A percentile compares a stretch with the other conserved stretches of the same genome.
phyloP scores from a whole-genome alignment of 140 eudicot genomes.

The Anethum foeniculum region DNA sequence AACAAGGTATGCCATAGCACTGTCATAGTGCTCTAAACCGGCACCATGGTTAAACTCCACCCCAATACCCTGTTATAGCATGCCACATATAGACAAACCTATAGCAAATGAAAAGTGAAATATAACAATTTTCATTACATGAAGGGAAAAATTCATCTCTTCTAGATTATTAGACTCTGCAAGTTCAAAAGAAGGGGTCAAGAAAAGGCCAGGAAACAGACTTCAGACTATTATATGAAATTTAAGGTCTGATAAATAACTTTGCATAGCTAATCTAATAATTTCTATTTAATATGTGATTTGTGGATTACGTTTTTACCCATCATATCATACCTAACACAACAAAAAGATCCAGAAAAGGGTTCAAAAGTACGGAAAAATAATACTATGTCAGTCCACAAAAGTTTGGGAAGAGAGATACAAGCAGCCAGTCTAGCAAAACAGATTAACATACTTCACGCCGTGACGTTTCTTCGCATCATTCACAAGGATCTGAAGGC shows the following conservation, averaged over 20 bases:
- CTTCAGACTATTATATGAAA: neutral
- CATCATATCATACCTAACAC: neutral
- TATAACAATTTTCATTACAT: neutral
- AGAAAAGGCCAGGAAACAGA: neutral
- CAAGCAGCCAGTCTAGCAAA: neutral
- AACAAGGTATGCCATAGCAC: slow-evolving; percentile 66
- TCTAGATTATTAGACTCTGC: neutral
- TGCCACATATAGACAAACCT: slow-evolving; percentile 92
- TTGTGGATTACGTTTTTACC: neutral
- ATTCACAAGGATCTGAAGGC: slow-evolving; percentile 61
- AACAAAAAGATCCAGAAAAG: neutral
- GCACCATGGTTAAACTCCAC: slow-evolving; percentile 78
- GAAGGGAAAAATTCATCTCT: neutral
- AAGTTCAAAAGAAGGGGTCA: neutral
- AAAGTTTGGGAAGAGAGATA: neutral
- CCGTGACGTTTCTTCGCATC: slow-evolving; percentile 68
- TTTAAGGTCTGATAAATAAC: neutral
- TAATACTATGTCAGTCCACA: neutral
- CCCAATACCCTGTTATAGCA: slow-evolving; percentile 96
- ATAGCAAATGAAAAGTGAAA: slow-evolving; percentile 9
- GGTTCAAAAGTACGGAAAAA: neutral
- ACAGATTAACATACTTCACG: slow-evolving; percentile 49
- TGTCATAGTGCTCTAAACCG: slow-evolving; percentile 72
- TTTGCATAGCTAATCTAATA: neutral
- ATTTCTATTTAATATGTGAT: neutral